A percentile compares a stretch with the other conserved stretches of the same genome.
phyloP scores from a whole-genome alignment of 116 monocot species.

The Iris pallida region DNA sequence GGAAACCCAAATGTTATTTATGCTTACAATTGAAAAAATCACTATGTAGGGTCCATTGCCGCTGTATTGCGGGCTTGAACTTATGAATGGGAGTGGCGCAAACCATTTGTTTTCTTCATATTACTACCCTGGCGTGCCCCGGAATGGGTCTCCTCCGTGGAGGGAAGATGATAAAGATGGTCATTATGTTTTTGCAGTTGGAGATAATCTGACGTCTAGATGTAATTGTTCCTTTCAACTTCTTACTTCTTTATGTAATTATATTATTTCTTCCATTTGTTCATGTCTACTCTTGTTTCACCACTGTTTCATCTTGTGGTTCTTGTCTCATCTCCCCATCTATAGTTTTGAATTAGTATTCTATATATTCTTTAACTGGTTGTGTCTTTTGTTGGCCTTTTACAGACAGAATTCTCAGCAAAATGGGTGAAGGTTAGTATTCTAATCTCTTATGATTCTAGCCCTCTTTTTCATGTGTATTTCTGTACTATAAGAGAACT shows the following conservation, averaged over 20 bases:
- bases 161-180: conserved; percentile 93
- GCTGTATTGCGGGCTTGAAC: conserved; percentile 65
- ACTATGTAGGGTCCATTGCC: conserved; percentile 31
- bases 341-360: background rate
- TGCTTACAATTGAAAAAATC: conserved; percentile 2
- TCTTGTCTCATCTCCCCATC: background rate
- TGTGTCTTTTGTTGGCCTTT: conserved; percentile 13
- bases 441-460: background rate
- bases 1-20: no score
- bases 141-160: conserved; percentile 73
- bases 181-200: conserved; percentile 77
- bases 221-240: conserved; percentile 34
- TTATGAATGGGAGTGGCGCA: conserved; percentile 28
- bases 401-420: conserved; percentile 89
- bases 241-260: background rate
- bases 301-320: no score
- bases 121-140: conserved; percentile 33
- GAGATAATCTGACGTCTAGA: conserved; percentile 74
- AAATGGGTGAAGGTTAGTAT: conserved; percentile 98
- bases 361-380: conserved; percentile 2
- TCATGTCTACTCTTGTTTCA: conserved; percentile 2
- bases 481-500: no score
- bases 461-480: no score
- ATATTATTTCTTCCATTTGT: background rate
- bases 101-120: conserved; percentile 31